phyloP scores from a whole-genome alignment of 2,329 filamentous ascomycete genomes.

The Fusarium equiseti region DNA sequence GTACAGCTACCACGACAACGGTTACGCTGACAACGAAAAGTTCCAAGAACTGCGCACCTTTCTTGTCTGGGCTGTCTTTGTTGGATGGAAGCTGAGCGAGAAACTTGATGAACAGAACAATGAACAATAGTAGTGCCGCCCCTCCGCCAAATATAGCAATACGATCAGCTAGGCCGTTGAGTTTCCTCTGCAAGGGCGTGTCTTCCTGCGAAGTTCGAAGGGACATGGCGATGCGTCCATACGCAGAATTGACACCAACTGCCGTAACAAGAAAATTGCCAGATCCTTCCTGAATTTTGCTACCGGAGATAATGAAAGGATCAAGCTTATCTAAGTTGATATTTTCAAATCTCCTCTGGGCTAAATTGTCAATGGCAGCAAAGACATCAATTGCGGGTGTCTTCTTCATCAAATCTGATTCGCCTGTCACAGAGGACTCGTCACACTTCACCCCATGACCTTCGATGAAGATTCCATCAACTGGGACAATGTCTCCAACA shows the following conservation, averaged over 20 bases:
- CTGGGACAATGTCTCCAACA: constrained; percentile 77
- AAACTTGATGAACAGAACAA: constrained; percentile 84
- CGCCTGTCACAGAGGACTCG: constrained; percentile 79
- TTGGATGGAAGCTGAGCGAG: constrained; percentile 70
- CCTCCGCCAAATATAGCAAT: constrained; percentile 65
- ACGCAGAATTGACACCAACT: constrained; percentile 66
- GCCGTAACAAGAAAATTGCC: constrained; percentile 68
- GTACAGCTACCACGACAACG: constrained; percentile 75
- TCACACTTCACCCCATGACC: constrained; percentile 70
- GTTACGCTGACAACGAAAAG: constrained; percentile 76
- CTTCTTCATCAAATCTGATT: constrained; percentile 79
- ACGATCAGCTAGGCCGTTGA: constrained; percentile 52
- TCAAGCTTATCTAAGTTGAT: constrained; percentile 62
- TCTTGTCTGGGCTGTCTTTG: constrained; percentile 62
- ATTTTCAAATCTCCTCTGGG: constrained; percentile 45
- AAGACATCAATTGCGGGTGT: constrained; percentile 69
- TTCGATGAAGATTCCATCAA: constrained; percentile 76
- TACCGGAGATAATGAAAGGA: constrained; percentile 72
- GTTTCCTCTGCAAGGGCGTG: constrained; percentile 67
- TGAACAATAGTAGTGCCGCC: constrained; percentile 78
- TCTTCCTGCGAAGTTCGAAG: constrained; percentile 63
- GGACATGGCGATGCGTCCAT: constrained; percentile 68
- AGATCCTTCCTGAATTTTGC: constrained; percentile 66
- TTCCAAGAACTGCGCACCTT: constrained; percentile 69
- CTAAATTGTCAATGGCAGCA: constrained; percentile 62